Evolutionary conservation across 768 basidiomycete genomes (phyloP).

Genomic region (Lactarius hengduanensis): DNA sequence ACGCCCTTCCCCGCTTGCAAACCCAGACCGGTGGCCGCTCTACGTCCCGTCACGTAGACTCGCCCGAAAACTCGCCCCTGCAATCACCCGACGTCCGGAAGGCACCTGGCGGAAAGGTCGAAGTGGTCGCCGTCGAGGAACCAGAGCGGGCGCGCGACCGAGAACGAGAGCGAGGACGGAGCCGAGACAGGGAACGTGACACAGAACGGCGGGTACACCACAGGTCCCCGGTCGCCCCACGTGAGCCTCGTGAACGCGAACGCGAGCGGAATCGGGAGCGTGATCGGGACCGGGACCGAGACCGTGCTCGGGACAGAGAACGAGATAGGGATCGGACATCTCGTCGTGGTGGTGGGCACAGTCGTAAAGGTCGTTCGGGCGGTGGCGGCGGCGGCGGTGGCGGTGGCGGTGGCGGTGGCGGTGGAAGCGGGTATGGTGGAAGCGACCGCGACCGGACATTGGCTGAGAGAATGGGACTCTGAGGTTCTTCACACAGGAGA

Average conservation of each 20-base stretch:
- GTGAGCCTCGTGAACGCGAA: conserved; percentile 28
- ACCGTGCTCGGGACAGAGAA: conserved; percentile 25
- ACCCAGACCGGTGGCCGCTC: conserved; percentile 23
- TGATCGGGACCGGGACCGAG: conserved; percentile 35
- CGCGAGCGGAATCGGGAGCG: conserved; percentile 27
- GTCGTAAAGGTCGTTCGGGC: conserved; percentile 36
- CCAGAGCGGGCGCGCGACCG: conserved; percentile 33
- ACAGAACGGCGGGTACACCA: conserved; percentile 21
- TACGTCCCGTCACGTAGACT: conserved; percentile 26
- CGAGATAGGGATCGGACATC: conserved; percentile 29
- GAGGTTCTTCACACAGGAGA: conserved; percentile 32
- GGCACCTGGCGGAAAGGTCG: conserved; percentile 31
- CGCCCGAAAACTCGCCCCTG: conserved; percentile 28
- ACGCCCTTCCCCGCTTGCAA: conserved; percentile 27
- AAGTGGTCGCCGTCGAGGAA: conserved; percentile 62
- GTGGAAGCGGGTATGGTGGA: conserved; percentile 37
- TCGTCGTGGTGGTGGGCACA: conserved; percentile 25
- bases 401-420: conserved; percentile 43
- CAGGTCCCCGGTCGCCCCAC: conserved; percentile 14
- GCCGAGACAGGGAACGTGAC: conserved; percentile 33
- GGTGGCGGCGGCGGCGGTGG: conserved; percentile 46
- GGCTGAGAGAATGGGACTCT: conserved; percentile 81
- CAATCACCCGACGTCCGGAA: conserved; percentile 28
- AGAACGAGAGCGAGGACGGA: conserved; percentile 34
- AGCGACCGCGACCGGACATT: conserved; percentile 70